A percentile compares a stretch with the other conserved stretches of the same genome.
Evolutionary conservation across 805 yeast genomes (phyloP).

Genomic region (Wickerhamiella hasegawae): DNA sequence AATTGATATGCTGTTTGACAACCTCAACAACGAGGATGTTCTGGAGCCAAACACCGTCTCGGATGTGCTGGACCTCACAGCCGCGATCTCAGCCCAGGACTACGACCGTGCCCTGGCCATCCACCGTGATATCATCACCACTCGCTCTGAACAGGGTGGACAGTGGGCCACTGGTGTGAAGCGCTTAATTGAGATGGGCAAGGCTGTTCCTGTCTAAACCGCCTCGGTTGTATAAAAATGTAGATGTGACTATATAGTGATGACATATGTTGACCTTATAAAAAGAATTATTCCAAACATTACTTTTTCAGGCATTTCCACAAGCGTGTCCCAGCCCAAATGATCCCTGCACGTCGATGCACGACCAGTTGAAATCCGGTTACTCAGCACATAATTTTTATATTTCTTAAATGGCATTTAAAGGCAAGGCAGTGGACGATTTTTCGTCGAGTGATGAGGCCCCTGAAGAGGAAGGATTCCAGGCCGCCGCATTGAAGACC

Average conservation of each 20-base stretch:
- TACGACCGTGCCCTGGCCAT: conserved; percentile 39
- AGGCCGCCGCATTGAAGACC: conserved; percentile 9
- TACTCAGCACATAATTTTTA: too few species aligned
- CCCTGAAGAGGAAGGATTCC: conserved; percentile 22
- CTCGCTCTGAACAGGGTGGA: conserved; percentile 59
- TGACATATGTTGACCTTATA: too few species aligned
- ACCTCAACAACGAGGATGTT: conserved; percentile 56
- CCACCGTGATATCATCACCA: conserved; percentile 41
- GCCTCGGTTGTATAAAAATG: too few species aligned
- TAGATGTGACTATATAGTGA: too few species aligned
- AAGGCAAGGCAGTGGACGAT: background rate
- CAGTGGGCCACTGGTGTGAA: conserved; percentile 89
- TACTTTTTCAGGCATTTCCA: too few species aligned
- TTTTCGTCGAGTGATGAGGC: conserved; percentile 24
- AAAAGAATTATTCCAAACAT: too few species aligned
- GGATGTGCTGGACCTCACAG: conserved; percentile 35
- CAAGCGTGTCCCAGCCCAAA: too few species aligned
- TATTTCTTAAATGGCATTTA: background rate
- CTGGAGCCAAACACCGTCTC: conserved; percentile 25
- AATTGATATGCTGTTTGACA: conserved; percentile 57
- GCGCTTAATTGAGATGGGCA: conserved; percentile 59
- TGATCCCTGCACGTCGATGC: too few species aligned
- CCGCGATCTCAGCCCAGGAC: conserved; percentile 36
- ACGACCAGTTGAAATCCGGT: too few species aligned
- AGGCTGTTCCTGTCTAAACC: conserved; percentile 14